These are phyloP conservation scores for Kalanchoe fedtschenkoi DNA, from an alignment of 164 flowering plant genomes.

Conservation along the genomic window DNA sequence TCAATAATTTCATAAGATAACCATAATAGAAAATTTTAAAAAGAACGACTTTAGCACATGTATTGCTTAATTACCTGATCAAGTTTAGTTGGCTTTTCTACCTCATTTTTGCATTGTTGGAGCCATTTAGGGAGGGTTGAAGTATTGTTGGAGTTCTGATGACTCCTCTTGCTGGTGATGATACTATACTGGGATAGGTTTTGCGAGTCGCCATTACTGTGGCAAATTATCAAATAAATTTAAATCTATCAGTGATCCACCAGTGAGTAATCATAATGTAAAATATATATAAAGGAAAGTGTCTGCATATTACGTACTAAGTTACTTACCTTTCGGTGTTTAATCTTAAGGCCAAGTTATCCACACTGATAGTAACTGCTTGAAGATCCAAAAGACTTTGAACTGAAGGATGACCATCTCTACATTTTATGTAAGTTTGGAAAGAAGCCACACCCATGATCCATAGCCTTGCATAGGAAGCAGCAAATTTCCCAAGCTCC, in stretches of 20 bases:
- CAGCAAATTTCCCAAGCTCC: slow-evolving; percentile 63
- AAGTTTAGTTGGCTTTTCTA: slow-evolving; percentile 18
- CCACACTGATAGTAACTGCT: slow-evolving; percentile 60
- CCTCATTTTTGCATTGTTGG: slow-evolving; percentile 59
- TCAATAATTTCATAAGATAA: not conserved
- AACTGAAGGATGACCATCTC: slow-evolving; percentile 57
- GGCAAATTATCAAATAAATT: too few relatives aligned
- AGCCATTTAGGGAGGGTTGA: slow-evolving; percentile 87
- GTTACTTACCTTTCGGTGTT: slow-evolving; percentile 51
- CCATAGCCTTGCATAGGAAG: slow-evolving; percentile 56
- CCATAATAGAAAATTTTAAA: not conserved
- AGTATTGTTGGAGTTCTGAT: slow-evolving; percentile 16
- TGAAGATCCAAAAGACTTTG: slow-evolving; percentile 66
- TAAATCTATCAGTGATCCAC: too few relatives aligned
- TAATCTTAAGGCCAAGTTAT: slow-evolving; percentile 67
- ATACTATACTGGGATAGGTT: slow-evolving; percentile 8
- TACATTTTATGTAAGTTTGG: slow-evolving; percentile 67
- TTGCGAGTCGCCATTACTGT: not conserved
- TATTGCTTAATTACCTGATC: slow-evolving; percentile 42
- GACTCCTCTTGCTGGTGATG: slow-evolving; percentile 22
- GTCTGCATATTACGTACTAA: too few relatives aligned
- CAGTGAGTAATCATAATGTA: not conserved
- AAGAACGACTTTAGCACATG: too few relatives aligned
- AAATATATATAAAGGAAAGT: too few relatives aligned
- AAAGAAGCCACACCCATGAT: slow-evolving; percentile 71